Base-by-base conservation (phyloP, 495 filamentous ascomycete species). In the Hypoxylon lenormandii region DNA sequence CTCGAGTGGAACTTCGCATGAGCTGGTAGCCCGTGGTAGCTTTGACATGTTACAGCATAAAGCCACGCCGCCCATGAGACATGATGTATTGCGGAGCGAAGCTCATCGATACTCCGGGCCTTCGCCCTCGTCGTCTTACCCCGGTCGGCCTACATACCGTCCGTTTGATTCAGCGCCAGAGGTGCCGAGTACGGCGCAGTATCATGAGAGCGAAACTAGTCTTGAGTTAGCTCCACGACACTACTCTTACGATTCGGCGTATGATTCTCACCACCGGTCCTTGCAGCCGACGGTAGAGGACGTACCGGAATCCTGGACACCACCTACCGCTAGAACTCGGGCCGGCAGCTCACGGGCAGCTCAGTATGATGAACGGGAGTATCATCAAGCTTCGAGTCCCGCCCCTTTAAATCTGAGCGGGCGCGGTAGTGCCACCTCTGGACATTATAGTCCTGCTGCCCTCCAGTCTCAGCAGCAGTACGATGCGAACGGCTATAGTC, bases 221-320 rank as follows among this genome's bases (percentile, higher is more conserved):
- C 70, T 73, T 6, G 67, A 76, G 1, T 64, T 76, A 5, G 77
- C 75, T n/a, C 74, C 77, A 28, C 78, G 80, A 0, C 82, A 85
- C 68, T 76, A 85, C 48, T 84, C 83, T 5, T 85, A 83, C 54
- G 84, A 86, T 59, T 51, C 76, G 3, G 61, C 69, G 42, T 84
- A 82, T 60, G 82, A 82, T 28, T 22, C 70, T 6, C 72, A 74
- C 22, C 68, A 82, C 62, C 81, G 82, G 37, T 79, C 81, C 13
- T 88, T 91, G 89, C 88, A 91, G 61, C 87, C 88, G 19, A 86
- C 84, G 4, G 89, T 91, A 45, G 89, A 90, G 70, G 89, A 91
- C 74, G 89, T 87, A 47, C 84, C 86, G 2, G 81, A 83, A 47
- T 82, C 83, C 4, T 76, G 74, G 74, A 74, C 72, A 15, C 74